Percentiles rank a stretch among this genome's conserved stretches.
These are phyloP conservation scores for Hypoxylon fragiforme DNA, from an alignment of 495 filamentous ascomycete genomes.

Conservation along the genomic window DNA sequence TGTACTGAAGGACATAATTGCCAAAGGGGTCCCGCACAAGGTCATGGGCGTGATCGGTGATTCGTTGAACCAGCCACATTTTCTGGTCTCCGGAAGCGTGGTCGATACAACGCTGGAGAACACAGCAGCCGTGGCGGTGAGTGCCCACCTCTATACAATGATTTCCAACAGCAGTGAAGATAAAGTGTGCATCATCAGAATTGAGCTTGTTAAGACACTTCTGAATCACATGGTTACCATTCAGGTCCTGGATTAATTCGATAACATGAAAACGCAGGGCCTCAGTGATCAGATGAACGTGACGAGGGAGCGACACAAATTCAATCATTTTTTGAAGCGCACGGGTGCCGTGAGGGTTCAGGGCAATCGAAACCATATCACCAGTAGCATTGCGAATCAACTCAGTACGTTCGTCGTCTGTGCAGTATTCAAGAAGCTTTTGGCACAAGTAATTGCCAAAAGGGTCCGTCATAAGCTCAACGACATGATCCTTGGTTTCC, in stretches of 20 bases:
- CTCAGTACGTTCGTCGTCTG: constrained; percentile 89
- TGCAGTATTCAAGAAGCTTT: constrained; percentile 91
- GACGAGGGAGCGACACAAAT: constrained; percentile 76
- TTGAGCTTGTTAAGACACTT: constrained; percentile 95
- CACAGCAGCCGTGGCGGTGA: constrained; percentile 97
- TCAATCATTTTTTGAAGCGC: constrained; percentile 99
- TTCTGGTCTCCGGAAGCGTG: constrained; percentile 91
- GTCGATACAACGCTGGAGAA: constrained; percentile 96
- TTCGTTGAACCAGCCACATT: constrained; percentile 78
- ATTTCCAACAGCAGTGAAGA: constrained; percentile 87
- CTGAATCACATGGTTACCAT: constrained; percentile 98
- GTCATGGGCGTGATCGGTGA: constrained; percentile 76
- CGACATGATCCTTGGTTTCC: constrained; percentile 87
- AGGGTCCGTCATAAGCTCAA: constrained; percentile 97
- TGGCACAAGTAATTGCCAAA: constrained; percentile 99
- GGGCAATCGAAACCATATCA: constrained; percentile 84
- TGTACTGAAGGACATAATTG: constrained; percentile 98
- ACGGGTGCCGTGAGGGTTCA: constrained; percentile 95
- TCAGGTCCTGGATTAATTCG: constrained; percentile 91
- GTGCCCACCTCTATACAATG: constrained; percentile 91
- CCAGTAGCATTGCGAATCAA: constrained; percentile 85
- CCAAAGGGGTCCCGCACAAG: constrained; percentile 96
- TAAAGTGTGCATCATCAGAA: constrained; percentile 84
- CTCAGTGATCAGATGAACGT: constrained; percentile 79
- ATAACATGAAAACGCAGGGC: constrained; percentile 81